phyloP scores from a whole-genome alignment of 2,329 filamentous ascomycete genomes.

The Colletotrichum sp. region DNA sequence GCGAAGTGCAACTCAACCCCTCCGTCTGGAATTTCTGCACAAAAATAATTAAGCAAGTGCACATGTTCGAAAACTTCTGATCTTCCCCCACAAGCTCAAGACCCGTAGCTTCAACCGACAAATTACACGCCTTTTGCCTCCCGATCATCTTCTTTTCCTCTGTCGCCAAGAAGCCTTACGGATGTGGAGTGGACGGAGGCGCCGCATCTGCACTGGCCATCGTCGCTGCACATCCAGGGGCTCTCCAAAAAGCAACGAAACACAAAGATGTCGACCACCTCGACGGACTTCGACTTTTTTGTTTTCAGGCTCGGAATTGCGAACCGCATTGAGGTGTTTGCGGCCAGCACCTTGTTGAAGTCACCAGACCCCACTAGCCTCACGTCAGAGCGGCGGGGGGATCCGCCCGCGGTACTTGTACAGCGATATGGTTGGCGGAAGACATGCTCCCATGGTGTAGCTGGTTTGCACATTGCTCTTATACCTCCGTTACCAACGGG shows the following conservation, averaged over 20 bases:
- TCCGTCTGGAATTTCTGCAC: not conserved
- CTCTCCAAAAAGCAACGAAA: not conserved
- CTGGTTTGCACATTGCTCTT: conserved; percentile 39
- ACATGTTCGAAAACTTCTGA: not conserved
- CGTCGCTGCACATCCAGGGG: not conserved
- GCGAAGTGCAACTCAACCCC: not conserved
- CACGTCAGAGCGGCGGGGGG: not conserved
- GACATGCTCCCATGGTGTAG: conserved; percentile 32
- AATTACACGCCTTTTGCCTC: not conserved
- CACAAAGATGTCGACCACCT: not conserved
- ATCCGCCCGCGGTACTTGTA: not conserved
- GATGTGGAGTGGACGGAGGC: not conserved
- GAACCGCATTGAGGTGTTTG: not conserved
- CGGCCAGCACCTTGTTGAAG: not conserved
- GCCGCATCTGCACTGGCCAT: not conserved
- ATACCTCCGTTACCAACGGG: conserved; percentile 28
- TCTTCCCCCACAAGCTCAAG: not conserved
- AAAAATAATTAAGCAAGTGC: not conserved
- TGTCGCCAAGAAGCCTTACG: not conserved
- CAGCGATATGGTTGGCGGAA: not conserved
- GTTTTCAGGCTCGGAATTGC: not conserved
- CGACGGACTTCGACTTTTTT: not conserved
- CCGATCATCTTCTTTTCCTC: not conserved
- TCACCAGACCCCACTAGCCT: not conserved
- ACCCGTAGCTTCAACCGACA: not conserved